Conservation (phyloP, 2,329 filamentous ascomycete genomes). For the Ploettnerulaceae sp. region DNA sequence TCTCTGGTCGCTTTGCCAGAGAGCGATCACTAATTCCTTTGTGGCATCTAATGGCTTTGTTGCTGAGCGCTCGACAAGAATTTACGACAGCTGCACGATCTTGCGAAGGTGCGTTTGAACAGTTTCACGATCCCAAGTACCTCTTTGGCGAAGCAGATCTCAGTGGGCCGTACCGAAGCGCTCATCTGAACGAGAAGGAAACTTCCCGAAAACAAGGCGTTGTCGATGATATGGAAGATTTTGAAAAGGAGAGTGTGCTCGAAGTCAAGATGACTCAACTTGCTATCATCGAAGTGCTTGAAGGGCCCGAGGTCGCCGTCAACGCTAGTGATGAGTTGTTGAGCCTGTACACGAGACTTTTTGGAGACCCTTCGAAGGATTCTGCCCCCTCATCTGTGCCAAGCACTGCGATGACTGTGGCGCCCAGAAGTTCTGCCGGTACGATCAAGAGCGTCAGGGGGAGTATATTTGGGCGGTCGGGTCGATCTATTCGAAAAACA, state of each 20-base stretch:
- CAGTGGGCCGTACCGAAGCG: constrained; percentile 50
- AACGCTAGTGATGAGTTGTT: constrained; percentile 85
- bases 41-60: constrained; percentile 85
- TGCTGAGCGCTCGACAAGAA: constrained; percentile 82
- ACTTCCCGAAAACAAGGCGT: constrained; percentile 41
- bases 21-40: constrained; percentile 68
- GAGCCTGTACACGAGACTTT: constrained; percentile 74
- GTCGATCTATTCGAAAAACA: constrained; percentile 40
- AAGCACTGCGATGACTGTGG: constrained; percentile 39
- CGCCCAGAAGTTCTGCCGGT: constrained; percentile 65
- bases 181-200: constrained; percentile 54
- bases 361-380: constrained; percentile 54
- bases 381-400: constrained; percentile 30
- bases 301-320: constrained; percentile 79
- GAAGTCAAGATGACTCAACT: constrained; percentile 96
- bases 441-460: constrained; percentile 66
- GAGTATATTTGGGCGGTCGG: constrained; percentile 69
- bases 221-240: constrained; percentile 74
- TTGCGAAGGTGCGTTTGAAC: constrained; percentile 87
- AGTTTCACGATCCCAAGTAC: constrained; percentile 68
- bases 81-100: constrained; percentile 74
- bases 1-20: constrained; percentile 39
- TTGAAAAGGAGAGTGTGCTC: constrained; percentile 82
- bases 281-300: constrained; percentile 73
- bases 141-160: constrained; percentile 61